These are phyloP conservation scores for Marchantia paleacea DNA, from an alignment of 225 moss, liverwort and hornwort genomes.

Conservation along the genomic window DNA sequence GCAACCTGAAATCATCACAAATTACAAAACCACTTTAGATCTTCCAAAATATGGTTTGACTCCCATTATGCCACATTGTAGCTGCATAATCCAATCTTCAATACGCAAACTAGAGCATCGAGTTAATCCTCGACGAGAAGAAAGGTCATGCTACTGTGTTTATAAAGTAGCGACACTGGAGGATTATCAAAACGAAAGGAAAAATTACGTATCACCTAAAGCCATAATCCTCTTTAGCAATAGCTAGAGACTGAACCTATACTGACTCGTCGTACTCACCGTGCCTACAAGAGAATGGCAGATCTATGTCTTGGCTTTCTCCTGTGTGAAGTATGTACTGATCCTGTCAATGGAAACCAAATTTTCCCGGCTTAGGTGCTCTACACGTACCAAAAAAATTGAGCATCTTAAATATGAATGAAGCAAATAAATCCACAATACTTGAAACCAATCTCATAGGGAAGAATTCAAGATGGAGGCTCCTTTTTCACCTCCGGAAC, in stretches of 20 bases:
- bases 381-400: not conserved
- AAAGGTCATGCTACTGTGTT: too few species aligned
- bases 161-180: too few species aligned
- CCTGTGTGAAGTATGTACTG: conserved; percentile 96
- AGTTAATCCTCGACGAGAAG: too few species aligned
- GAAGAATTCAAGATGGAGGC: not conserved
- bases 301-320: conserved; percentile 74
- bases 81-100: too few species aligned
- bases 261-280: conserved; percentile 39
- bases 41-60: not conserved
- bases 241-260: not conserved
- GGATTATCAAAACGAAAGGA: too few species aligned
- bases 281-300: conserved; percentile 96
- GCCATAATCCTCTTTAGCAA: too few species aligned
- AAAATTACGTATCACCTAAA: too few species aligned
- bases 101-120: too few species aligned
- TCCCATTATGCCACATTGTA: not conserved
- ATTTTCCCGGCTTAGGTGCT: not conserved
- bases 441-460: not conserved
- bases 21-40: not conserved
- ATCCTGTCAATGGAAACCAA: conserved; percentile 54
- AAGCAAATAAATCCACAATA: not conserved
- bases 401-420: not conserved
- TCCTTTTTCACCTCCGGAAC: conserved; percentile 67
- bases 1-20: conserved; percentile 54